Percentiles rank a stretch among this genome's conserved stretches.
These are phyloP conservation scores for Lumnitzera racemosa DNA, from an alignment of 345 rosid genomes.

Conservation along the genomic window DNA sequence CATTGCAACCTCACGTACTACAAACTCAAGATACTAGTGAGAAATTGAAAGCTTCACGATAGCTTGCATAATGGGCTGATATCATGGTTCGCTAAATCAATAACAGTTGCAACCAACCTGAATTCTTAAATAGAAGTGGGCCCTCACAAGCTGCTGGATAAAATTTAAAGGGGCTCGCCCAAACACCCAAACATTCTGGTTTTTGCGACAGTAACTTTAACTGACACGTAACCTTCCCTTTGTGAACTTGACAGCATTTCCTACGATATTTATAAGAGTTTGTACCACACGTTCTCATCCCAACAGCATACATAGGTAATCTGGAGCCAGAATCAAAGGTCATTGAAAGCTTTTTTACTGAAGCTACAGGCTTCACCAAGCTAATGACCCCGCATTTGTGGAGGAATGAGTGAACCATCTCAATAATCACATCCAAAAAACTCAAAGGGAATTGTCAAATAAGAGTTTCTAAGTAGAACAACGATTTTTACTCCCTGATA, in stretches of 20 bases:
- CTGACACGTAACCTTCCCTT: constrained; percentile 73
- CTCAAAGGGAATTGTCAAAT: too few species aligned
- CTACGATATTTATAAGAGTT: constrained; percentile 64
- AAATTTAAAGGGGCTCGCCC: constrained; percentile 62
- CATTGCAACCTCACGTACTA: too few species aligned
- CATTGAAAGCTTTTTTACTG: constrained; percentile 62
- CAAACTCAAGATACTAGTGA: not conserved
- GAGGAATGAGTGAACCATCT: not conserved
- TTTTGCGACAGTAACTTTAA: constrained; percentile 67
- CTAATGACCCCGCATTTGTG: constrained; percentile 46
- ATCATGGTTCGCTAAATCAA: not conserved
- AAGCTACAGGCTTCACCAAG: constrained; percentile 76
- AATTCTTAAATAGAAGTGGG: constrained; percentile 66
- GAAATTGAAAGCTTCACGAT: not conserved
- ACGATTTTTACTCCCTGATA: constrained; percentile 49
- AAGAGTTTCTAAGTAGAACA: too few species aligned
- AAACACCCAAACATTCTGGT: constrained; percentile 62
- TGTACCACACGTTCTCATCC: constrained; percentile 92
- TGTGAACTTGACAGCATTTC: constrained; percentile 94
- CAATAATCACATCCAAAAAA: not conserved
- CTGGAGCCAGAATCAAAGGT: constrained; percentile 57
- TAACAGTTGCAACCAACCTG: constrained; percentile 42
- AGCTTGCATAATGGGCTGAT: too few species aligned
- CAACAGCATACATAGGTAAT: constrained; percentile 69
- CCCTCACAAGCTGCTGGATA: constrained; percentile 47